Evolutionary conservation across 148 eudicot genomes (phyloP).

Genomic region (Euryodendron excelsum): DNA sequence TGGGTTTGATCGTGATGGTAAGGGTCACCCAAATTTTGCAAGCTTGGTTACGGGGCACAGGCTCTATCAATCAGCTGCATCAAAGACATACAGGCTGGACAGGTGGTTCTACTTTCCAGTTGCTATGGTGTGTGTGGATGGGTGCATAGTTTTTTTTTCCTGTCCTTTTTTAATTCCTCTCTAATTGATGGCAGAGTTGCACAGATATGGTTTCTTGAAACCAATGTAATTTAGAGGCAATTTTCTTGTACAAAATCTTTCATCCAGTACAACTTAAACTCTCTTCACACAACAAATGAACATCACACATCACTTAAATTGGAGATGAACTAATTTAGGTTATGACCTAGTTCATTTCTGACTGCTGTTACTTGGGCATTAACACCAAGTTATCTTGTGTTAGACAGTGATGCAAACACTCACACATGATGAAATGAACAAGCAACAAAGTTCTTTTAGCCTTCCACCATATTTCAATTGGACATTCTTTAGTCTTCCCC

Average conservation of each 20-base stretch:
- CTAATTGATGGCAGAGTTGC: too few relatives aligned
- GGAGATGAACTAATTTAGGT: neutral
- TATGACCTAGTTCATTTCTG: neutral
- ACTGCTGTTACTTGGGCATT: neutral
- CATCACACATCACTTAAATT: neutral
- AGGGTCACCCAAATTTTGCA: conserved; percentile 80
- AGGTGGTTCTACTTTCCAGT: conserved; percentile 40
- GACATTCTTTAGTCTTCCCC: neutral
- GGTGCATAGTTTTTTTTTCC: neutral
- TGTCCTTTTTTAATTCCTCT: too few relatives aligned
- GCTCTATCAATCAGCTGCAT: conserved; percentile 68
- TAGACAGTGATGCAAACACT: neutral
- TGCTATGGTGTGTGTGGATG: neutral
- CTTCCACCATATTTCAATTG: neutral
- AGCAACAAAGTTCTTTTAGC: neutral
- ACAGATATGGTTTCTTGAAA: too few relatives aligned
- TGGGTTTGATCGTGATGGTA: conserved; percentile 91
- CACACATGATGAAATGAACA: neutral
- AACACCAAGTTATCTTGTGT: neutral
- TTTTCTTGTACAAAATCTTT: too few relatives aligned
- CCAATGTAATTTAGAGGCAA: too few relatives aligned
- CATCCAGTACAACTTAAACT: too few relatives aligned
- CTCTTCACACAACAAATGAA: neutral
- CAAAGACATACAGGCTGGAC: conserved; percentile 67
- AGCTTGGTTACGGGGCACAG: conserved; percentile 91